Conservation (phyloP, 441 rosid genomes). For the Erodium trifolium region DNA sequence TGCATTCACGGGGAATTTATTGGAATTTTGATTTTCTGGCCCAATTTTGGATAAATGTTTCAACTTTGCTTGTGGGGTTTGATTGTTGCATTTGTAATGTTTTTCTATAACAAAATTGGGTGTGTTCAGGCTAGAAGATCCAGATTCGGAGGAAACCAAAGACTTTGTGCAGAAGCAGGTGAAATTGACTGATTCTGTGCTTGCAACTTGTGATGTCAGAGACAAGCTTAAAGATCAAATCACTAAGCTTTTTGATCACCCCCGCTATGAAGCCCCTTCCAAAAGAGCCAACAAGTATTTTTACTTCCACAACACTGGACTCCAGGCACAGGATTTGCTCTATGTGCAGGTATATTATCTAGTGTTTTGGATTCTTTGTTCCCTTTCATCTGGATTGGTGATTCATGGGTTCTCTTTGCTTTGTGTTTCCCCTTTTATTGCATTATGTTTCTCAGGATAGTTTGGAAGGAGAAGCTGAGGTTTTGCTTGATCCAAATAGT, state of each 20-base stretch:
- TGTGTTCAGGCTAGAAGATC: constrained; percentile 74
- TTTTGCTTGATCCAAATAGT: constrained; percentile 78
- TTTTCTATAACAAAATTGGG: constrained; percentile 2
- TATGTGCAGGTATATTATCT: constrained; percentile 59
- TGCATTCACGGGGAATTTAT: not conserved
- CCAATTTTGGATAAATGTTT: no score
- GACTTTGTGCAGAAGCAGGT: constrained; percentile 66
- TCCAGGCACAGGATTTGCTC: constrained; percentile 71
- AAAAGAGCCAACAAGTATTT: constrained; percentile 70
- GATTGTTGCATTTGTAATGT: not conserved
- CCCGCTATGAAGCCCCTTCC: constrained; percentile 61
- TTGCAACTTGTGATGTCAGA: constrained; percentile 48
- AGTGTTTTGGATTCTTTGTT: no score
- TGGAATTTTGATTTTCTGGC: no score
- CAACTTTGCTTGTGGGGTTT: not conserved
- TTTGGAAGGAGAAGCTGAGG: constrained; percentile 62
- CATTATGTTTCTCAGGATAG: constrained; percentile 39
- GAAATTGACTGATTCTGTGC: constrained; percentile 57
- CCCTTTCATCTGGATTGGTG: not conserved
- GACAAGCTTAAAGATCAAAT: constrained; percentile 55
- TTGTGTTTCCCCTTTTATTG: constrained; percentile 6
- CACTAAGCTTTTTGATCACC: constrained; percentile 61
- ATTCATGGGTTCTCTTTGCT: constrained; percentile 6
- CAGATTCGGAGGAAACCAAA: constrained; percentile 72
- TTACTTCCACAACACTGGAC: constrained; percentile 75